phyloP scores from a whole-genome alignment of 208 protist species.

The Herpetomonas tarakana region DNA sequence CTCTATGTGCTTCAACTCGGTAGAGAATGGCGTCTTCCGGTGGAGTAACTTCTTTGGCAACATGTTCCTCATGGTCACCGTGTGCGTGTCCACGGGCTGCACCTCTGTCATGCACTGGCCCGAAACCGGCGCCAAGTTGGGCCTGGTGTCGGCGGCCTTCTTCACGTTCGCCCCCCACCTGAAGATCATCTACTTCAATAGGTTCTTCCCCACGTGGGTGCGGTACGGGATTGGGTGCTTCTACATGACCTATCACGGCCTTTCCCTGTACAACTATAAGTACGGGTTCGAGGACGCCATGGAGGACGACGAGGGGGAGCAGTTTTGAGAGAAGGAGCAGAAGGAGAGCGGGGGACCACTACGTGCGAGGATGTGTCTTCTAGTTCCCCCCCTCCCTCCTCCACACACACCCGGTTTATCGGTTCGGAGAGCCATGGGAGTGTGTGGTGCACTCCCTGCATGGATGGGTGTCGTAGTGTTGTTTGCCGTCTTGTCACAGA shows the following conservation, averaged over 20 bases:
- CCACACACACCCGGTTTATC: neutral
- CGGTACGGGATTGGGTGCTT: constrained; percentile 59
- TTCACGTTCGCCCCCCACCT: constrained; percentile 58
- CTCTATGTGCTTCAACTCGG: constrained; percentile 72
- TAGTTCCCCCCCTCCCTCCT: neutral
- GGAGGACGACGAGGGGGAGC: constrained; percentile 53
- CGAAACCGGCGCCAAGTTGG: constrained; percentile 52
- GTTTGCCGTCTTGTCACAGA: too few relatives aligned
- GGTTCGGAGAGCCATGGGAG: too few relatives aligned
- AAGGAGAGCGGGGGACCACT: too few relatives aligned
- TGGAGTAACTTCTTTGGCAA: constrained; percentile 68
- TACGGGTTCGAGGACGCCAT: constrained; percentile 72
- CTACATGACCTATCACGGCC: constrained; percentile 65
- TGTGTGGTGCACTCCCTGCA: neutral
- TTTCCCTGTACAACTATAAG: constrained; percentile 32
- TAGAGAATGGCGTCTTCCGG: constrained; percentile 51
- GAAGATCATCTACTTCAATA: constrained; percentile 54
- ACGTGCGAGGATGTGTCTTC: neutral
- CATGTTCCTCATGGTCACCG: constrained; percentile 31
- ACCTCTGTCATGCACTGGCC: constrained; percentile 31
- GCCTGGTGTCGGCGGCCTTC: constrained; percentile 31
- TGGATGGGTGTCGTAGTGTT: neutral
- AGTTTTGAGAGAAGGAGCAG: constrained; percentile 16
- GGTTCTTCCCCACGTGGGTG: constrained; percentile 53
- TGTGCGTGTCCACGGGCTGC: constrained; percentile 52